Percentiles rank a stretch among this genome's conserved stretches.
phyloP scores from a whole-genome alignment of 2,329 filamentous ascomycete genomes.

The Ophiostoma fasciatum region DNA sequence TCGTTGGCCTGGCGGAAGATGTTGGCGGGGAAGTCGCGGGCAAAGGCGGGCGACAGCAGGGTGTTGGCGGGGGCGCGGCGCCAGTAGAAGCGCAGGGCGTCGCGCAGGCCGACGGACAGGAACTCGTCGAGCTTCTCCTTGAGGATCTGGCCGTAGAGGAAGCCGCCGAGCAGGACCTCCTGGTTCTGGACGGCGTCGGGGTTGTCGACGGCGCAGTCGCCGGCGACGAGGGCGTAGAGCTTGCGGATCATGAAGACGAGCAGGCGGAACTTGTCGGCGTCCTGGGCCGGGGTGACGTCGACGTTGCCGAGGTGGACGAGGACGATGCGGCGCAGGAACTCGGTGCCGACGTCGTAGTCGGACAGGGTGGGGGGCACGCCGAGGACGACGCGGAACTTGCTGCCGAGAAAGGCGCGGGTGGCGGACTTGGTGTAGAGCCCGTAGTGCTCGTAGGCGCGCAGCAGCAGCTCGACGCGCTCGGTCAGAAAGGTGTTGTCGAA shows the following conservation, averaged over 20 bases:
- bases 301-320: slow-evolving; percentile 81
- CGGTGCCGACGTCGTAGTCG: slow-evolving; percentile 77
- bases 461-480: slow-evolving; percentile 78
- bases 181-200: slow-evolving; percentile 95
- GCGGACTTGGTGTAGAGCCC: slow-evolving; percentile 66
- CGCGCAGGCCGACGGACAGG: slow-evolving; percentile 40
- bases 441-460: slow-evolving; percentile 90
- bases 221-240: slow-evolving; percentile 81
- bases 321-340: slow-evolving; percentile 81
- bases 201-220: slow-evolving; percentile 87
- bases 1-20: slow-evolving; percentile 75
- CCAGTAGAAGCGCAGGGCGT: slow-evolving; percentile 40
- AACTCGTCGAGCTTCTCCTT: slow-evolving; percentile 93
- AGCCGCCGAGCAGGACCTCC: slow-evolving; percentile 84
- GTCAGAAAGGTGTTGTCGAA: slow-evolving; percentile 84
- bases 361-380: slow-evolving; percentile 71
- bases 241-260: slow-evolving; percentile 94
- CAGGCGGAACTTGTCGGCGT: slow-evolving; percentile 87
- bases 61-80: slow-evolving; percentile 44
- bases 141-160: slow-evolving; percentile 86
- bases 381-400: slow-evolving; percentile 81
- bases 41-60: slow-evolving; percentile 65
- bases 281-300: slow-evolving; percentile 68
- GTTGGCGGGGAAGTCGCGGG: slow-evolving; percentile 61
- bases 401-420: slow-evolving; percentile 73